These are phyloP conservation scores for Phytopythium mirpurense DNA, from an alignment of 352 stramenopile genomes.

Conservation along the genomic window DNA sequence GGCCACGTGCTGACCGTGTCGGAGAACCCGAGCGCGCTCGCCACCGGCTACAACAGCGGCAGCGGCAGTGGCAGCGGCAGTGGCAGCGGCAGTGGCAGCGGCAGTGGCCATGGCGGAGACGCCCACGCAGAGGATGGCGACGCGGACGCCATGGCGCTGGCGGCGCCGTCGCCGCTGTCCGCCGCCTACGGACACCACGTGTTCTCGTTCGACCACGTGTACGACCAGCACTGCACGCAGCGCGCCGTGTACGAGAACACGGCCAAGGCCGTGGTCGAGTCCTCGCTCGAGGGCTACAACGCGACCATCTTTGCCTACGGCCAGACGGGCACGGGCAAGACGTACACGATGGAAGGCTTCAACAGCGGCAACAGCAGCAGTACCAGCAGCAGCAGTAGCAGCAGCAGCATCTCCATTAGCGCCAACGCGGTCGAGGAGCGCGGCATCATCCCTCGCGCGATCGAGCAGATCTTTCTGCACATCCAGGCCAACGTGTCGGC, in stretches of 20 bases:
- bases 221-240: conserved; percentile 90
- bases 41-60: conserved; percentile 17
- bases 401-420: conserved; percentile 32
- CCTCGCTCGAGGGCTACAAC: conserved; percentile 90
- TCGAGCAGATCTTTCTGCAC: conserved; percentile 94
- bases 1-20: conserved; percentile 88
- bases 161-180: conserved; percentile 7
- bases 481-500: conserved; percentile 87
- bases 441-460: conserved; percentile 97
- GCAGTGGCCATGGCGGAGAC: conserved; percentile 11
- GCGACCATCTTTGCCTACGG: conserved; percentile 90
- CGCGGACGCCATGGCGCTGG: conserved; percentile 1
- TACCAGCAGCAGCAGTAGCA: conserved; percentile 14
- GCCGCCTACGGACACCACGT: conserved; percentile 81
- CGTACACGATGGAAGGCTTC: conserved; percentile 97
- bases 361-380: conserved; percentile 27
- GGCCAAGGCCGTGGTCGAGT: conserved; percentile 90
- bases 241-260: conserved; percentile 92
- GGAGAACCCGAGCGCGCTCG: conserved; percentile 68
- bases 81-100: conserved; percentile 14
- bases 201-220: conserved; percentile 95
- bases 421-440: conserved; percentile 80
- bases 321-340: conserved; percentile 91
- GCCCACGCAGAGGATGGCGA: background rate
- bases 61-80: conserved; percentile 12